Base-by-base conservation (phyloP, 2,329 filamentous ascomycete genomes). In the Fusarium sambucinum region DNA sequence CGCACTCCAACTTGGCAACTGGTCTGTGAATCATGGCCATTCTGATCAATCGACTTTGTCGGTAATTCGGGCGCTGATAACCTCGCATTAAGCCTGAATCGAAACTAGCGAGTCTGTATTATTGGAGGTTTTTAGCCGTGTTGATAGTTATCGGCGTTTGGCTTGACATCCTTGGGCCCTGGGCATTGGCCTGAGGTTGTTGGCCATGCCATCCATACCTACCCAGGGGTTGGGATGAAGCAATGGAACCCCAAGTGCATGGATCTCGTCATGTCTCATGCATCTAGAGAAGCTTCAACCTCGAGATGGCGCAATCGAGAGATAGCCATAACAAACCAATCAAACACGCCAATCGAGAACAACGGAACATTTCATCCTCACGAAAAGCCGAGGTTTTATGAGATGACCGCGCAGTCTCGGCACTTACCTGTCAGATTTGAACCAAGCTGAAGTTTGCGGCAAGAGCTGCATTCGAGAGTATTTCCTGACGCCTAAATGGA, bases 201-300 rank as follows among this genome's bases (percentile, higher is more conserved):
- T 46, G 58, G 57, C 35, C 44, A 65, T 57, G 53, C 32, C 45
- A 55, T n/a, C n/a, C n/a, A n/a, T n/a, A n/a, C n/a, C n/a, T 58
- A 44, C 50, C 66, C 55, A 63, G 63, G 63, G 61, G 46, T 62
- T 53, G 42, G 46, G 62, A 63, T 55, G 66, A 69, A 69, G 66
- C 51, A 55, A 60, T 73, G 71, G 63, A 70, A 73, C 67, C 44
- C 40, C 44, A 42, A 42, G 60, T 59, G 61, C 69, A 71, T 68
- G 54, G 51, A 74, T 74, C 68, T 71, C 68, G 70, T 73, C 71
- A 74, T 69, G 63, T 57, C 55, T 71, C 25, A 44, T 44, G 62
- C 58, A 55, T 56, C 56, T 59, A 38, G 32, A 46, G 46, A 42
- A 45, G 55, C 42, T 45, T 38, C 54, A 59, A 63, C 51, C 46